Conservation (phyloP, 2,329 filamentous ascomycete species). For the Apiospora marii region DNA sequence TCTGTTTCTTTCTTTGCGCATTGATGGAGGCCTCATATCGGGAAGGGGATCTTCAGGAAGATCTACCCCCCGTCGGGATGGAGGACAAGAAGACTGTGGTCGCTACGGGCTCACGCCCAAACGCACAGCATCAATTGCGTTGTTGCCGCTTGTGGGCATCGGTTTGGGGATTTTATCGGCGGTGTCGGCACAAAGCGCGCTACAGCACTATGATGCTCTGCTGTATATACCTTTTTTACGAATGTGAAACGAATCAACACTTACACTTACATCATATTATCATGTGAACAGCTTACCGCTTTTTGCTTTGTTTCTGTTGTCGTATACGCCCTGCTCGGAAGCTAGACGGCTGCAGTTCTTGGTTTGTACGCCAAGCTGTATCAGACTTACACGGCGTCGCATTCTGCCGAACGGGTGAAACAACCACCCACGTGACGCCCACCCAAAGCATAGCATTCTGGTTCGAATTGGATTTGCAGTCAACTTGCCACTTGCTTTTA, state of each 20-base stretch:
- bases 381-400: slow-evolving; percentile 6
- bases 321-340: not conserved
- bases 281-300: not conserved
- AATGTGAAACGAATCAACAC: slow-evolving; percentile 23
- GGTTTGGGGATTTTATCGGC: slow-evolving; percentile 17
- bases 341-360: not conserved
- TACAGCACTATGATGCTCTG: slow-evolving; percentile 11
- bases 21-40: slow-evolving; percentile 19
- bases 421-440: slow-evolving; percentile 4
- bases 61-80: not conserved
- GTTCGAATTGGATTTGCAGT: not conserved
- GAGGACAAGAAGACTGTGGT: not conserved
- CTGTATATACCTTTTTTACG: slow-evolving; percentile 20
- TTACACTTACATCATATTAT: not conserved
- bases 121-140: slow-evolving; percentile 24
- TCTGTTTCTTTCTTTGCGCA: slow-evolving; percentile 22
- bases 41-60: slow-evolving; percentile 15
- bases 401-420: slow-evolving; percentile 3
- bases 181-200: slow-evolving; percentile 13
- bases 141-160: slow-evolving; percentile 21
- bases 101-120: slow-evolving; percentile 12
- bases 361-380: not conserved
- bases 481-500: slow-evolving; percentile 1
- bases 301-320: not conserved
- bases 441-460: not conserved